Conservation (phyloP, 2,329 filamentous ascomycete genomes). For the Cytospora schulzeri region DNA sequence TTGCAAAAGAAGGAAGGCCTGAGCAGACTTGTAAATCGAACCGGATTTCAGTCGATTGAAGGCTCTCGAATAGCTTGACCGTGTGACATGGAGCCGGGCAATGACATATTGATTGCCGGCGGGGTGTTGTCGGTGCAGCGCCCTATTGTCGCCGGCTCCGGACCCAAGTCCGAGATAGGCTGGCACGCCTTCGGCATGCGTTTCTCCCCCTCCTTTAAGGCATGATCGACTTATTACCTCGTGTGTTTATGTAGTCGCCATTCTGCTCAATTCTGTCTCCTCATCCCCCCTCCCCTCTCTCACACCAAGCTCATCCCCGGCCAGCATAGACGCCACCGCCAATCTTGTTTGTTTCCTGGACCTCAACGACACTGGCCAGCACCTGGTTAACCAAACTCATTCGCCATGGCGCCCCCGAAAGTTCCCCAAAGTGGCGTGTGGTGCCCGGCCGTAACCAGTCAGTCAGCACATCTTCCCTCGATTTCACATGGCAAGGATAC, state of each 20-base stretch:
- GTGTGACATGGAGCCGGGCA: no score
- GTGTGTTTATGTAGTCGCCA: not conserved
- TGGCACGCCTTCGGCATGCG: no score
- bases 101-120: no score
- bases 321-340: not conserved
- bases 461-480: not conserved
- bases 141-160: no score
- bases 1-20: no score
- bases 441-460: slow-evolving; percentile 38
- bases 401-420: slow-evolving; percentile 23
- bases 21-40: no score
- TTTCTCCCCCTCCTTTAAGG: not conserved
- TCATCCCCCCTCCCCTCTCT: not conserved
- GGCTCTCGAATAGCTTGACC: no score
- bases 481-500: not conserved
- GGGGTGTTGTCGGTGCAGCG: no score
- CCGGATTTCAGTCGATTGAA: no score
- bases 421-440: slow-evolving; percentile 37
- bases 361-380: not conserved
- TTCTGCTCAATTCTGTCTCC: not conserved
- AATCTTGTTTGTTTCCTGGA: not conserved
- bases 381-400: not conserved
- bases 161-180: no score
- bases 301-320: not conserved
- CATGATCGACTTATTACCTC: not conserved